These are phyloP conservation scores for Chaetoscypha palmicola DNA, from an alignment of 2,329 filamentous ascomycete genomes.

Conservation along the genomic window DNA sequence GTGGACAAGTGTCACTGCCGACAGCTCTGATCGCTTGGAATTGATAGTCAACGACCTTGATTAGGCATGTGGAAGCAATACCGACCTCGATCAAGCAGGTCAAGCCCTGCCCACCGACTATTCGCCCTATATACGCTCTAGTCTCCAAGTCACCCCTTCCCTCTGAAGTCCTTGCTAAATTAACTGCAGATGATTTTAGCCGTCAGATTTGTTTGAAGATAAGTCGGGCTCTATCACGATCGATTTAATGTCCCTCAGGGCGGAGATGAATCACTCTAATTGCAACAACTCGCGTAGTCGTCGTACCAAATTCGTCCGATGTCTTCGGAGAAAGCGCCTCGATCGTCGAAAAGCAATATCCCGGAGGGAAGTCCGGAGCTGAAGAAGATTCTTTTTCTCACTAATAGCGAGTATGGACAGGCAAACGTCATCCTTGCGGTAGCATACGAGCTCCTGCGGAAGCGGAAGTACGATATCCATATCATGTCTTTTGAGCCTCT, in stretches of 20 bases:
- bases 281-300: no score
- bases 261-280: background rate
- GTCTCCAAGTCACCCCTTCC: no score
- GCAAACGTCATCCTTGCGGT: slow-evolving; percentile 41
- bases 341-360: background rate
- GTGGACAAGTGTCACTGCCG: background rate
- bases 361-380: background rate
- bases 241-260: background rate
- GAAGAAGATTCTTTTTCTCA: slow-evolving; percentile 34
- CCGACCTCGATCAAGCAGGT: background rate
- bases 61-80: background rate
- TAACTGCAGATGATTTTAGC: no score
- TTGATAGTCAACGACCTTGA: background rate
- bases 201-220: background rate
- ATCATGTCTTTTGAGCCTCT: slow-evolving; percentile 38
- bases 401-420: slow-evolving; percentile 40
- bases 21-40: background rate
- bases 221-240: background rate
- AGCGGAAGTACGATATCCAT: slow-evolving; percentile 36
- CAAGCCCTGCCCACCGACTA: background rate
- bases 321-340: background rate
- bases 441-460: slow-evolving; percentile 34
- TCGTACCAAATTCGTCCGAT: no score
- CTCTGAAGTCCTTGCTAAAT: no score
- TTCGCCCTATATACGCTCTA: background rate